Conservation (phyloP, 495 filamentous ascomycete genomes). For the Bryoglossum gracile region DNA sequence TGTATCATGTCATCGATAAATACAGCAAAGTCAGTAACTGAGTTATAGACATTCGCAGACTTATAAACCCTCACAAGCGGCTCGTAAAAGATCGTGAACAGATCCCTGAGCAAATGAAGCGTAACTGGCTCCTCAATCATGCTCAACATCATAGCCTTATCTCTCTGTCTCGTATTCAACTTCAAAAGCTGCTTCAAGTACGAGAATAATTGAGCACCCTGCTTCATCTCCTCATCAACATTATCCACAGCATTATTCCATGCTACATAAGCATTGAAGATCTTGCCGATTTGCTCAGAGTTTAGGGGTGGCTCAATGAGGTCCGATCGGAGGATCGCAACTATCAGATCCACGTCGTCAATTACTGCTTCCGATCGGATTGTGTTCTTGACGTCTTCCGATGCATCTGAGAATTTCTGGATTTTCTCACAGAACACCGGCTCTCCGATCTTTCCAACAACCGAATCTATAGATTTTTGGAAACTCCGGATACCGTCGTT, state of each 20-base stretch:
- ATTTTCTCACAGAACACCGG: slow-evolving; percentile 73
- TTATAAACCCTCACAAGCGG: slow-evolving; percentile 95
- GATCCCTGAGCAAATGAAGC: slow-evolving; percentile 84
- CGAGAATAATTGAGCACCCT: slow-evolving; percentile 84
- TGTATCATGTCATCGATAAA: slow-evolving; percentile 89
- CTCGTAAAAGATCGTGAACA: slow-evolving; percentile 99
- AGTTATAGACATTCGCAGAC: slow-evolving; percentile 95
- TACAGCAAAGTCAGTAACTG: slow-evolving; percentile 87
- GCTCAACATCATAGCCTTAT: slow-evolving; percentile 94
- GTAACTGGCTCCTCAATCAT: slow-evolving; percentile 95
- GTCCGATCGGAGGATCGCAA: slow-evolving; percentile 73
- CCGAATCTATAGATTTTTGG: slow-evolving; percentile 74
- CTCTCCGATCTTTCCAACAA: slow-evolving; percentile 70
- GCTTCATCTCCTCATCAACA: slow-evolving; percentile 78
- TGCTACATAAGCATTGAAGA: slow-evolving; percentile 93
- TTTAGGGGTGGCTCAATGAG: slow-evolving; percentile 60
- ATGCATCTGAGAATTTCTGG: slow-evolving; percentile 64
- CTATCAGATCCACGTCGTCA: slow-evolving; percentile 75
- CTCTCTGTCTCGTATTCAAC: slow-evolving; percentile 80
- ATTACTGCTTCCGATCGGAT: slow-evolving; percentile 62
- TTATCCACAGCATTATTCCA: slow-evolving; percentile 94
- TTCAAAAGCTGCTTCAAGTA: slow-evolving; percentile 93
- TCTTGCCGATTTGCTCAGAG: slow-evolving; percentile 65
- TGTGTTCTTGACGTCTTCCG: slow-evolving; percentile 62
- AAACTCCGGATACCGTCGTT: slow-evolving; percentile 81